Conservation (phyloP, 345 rosid genomes). For the Populus nigra region DNA sequence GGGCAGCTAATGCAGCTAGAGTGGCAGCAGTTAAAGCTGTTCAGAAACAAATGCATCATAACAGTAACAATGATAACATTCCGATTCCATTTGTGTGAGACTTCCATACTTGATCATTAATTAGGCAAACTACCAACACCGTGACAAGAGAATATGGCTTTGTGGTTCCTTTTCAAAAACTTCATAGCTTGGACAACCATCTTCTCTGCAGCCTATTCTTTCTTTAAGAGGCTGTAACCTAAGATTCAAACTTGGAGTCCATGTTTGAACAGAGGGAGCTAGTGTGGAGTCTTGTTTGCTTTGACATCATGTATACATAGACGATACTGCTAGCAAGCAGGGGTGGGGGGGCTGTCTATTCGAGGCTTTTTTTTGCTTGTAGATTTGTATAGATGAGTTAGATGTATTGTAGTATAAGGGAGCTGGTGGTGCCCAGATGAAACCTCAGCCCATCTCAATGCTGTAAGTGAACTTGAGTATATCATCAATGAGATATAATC, state of each 20-base stretch:
- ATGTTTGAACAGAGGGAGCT: slow-evolving; percentile 10
- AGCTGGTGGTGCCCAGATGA: slow-evolving; percentile 28
- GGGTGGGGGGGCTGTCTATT: background rate
- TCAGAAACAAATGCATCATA: slow-evolving; percentile 66
- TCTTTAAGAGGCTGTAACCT: slow-evolving; percentile 11
- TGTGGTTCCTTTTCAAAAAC: slow-evolving; percentile 13
- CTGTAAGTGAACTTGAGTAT: slow-evolving; percentile 13
- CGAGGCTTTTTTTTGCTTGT: background rate
- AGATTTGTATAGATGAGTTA: slow-evolving; percentile 34
- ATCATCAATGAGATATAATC: slow-evolving; percentile 1
- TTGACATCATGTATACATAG: background rate
- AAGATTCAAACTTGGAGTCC: background rate
- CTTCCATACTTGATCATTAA: background rate
- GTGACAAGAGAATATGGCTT: slow-evolving; percentile 13
- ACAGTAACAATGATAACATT: slow-evolving; percentile 40
- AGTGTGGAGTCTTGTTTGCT: slow-evolving; percentile 7
- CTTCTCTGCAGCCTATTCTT: slow-evolving; percentile 23
- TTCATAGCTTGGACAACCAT: slow-evolving; percentile 2
- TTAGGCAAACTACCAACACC: slow-evolving; percentile 2
- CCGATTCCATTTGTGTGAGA: slow-evolving; percentile 52
- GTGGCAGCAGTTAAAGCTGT: slow-evolving; percentile 82
- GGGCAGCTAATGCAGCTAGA: slow-evolving; percentile 89
- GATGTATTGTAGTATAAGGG: slow-evolving; percentile 23
- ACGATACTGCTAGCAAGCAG: slow-evolving; percentile 3
- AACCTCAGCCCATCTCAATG: slow-evolving; percentile 23